A percentile compares a stretch with the other conserved stretches of the same genome.
phyloP scores from a whole-genome alignment of 306 rosid species.

The Hippophae rhamnoides region DNA sequence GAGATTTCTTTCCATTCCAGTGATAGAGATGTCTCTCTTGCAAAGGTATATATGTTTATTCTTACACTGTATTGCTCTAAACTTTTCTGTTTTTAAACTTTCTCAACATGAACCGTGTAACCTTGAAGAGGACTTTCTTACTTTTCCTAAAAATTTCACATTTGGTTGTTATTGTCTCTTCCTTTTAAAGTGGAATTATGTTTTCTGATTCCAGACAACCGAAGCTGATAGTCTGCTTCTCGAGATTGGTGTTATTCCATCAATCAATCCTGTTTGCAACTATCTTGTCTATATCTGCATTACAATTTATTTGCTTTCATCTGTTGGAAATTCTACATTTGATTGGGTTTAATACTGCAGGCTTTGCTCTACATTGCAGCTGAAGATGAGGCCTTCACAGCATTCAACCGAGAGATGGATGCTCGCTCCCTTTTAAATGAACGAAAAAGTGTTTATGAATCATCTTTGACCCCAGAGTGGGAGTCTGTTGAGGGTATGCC shows the following conservation, averaged over 20 bases:
- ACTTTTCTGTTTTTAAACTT: not conserved
- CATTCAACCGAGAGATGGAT: constrained; percentile 7
- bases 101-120: not conserved
- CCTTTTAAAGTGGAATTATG: no score
- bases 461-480: constrained; percentile 1
- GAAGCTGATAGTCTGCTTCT: no score
- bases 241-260: no score
- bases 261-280: no score
- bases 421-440: constrained; percentile 2
- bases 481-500: constrained; percentile 1
- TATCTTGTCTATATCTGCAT: not conserved
- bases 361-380: constrained; percentile 11
- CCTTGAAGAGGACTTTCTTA: no score
- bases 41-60: not conserved
- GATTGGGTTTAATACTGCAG: not conserved
- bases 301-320: not conserved
- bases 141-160: no score
- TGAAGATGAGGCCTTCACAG: constrained; percentile 10
- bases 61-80: not conserved
- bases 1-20: constrained; percentile 10
- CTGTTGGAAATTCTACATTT: not conserved
- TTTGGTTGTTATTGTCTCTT: no score
- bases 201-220: no score
- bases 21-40: constrained; percentile 5
- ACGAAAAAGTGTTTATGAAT: not conserved